phyloP scores from a whole-genome alignment of 2,329 filamentous ascomycete species.

The Colletotrichum destructivum region DNA sequence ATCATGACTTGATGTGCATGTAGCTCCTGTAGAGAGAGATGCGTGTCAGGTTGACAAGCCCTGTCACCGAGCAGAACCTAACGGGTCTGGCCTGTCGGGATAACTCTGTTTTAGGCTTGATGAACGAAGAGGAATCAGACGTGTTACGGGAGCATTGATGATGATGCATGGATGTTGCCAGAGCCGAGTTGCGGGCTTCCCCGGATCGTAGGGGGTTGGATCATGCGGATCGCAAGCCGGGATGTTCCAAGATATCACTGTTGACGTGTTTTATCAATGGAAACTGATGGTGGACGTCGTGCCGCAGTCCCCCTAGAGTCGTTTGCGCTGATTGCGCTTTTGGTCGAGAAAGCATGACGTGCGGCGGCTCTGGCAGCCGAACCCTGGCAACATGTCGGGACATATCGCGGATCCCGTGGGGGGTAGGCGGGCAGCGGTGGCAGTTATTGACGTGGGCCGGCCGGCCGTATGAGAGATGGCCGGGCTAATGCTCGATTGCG shows the following conservation, averaged over 20 bases:
- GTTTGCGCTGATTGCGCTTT: background rate
- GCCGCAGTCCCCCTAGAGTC: background rate
- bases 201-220: constrained; percentile 13
- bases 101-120: background rate
- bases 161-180: constrained; percentile 36
- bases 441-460: constrained; percentile 6
- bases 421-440: background rate
- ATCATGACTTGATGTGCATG: background rate
- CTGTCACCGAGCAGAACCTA: background rate
- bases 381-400: constrained; percentile 19
- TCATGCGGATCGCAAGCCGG: constrained; percentile 4
- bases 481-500: constrained; percentile 14
- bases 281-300: too few relatives aligned
- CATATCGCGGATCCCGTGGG: background rate
- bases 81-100: background rate
- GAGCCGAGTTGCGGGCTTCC: constrained; percentile 19
- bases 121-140: background rate
- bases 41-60: constrained; percentile 20
- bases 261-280: constrained; percentile 3
- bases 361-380: constrained; percentile 4
- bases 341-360: background rate
- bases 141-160: constrained; percentile 20
- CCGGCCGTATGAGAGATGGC: constrained; percentile 20
- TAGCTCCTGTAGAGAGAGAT: background rate
- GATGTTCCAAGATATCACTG: background rate